These are phyloP conservation scores for Endothia cerciana DNA, from an alignment of 2,329 filamentous ascomycete genomes.

Conservation along the genomic window DNA sequence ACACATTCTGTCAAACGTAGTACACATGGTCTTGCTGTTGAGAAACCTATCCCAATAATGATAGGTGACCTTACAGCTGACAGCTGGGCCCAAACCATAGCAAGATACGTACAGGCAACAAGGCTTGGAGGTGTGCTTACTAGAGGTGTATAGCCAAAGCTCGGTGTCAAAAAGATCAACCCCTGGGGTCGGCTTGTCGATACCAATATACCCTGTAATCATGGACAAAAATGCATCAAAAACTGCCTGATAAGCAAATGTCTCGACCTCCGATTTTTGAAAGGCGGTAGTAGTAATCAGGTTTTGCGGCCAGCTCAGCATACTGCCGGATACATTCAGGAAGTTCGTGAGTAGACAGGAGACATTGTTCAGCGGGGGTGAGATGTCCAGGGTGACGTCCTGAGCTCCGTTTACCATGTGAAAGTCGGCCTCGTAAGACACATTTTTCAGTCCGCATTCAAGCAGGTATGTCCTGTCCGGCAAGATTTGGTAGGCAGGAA, in stretches of 20 bases:
- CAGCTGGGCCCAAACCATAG: background rate
- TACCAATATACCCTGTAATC: background rate
- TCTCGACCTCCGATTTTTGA: background rate
- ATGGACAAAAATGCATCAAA: background rate
- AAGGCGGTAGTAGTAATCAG: background rate
- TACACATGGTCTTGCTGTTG: too few relatives aligned
- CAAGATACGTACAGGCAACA: background rate
- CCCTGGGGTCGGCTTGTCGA: too few relatives aligned
- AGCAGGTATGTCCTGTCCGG: background rate
- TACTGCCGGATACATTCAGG: too few relatives aligned
- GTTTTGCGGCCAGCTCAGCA: background rate
- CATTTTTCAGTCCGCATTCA: background rate
- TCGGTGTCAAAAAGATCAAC: background rate
- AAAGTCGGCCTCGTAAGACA: background rate
- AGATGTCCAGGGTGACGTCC: background rate
- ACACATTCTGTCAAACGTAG: too few relatives aligned
- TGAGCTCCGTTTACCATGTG: background rate
- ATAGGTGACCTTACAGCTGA: background rate
- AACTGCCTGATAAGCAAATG: background rate
- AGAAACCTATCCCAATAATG: too few relatives aligned
- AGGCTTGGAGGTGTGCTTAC: background rate
- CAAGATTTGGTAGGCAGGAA: background rate
- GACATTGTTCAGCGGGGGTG: background rate
- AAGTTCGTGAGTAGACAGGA: background rate
- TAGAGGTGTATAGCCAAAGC: background rate